phyloP scores from a whole-genome alignment of 2,329 filamentous ascomycete species.

The Arthrobotrys conoides region DNA sequence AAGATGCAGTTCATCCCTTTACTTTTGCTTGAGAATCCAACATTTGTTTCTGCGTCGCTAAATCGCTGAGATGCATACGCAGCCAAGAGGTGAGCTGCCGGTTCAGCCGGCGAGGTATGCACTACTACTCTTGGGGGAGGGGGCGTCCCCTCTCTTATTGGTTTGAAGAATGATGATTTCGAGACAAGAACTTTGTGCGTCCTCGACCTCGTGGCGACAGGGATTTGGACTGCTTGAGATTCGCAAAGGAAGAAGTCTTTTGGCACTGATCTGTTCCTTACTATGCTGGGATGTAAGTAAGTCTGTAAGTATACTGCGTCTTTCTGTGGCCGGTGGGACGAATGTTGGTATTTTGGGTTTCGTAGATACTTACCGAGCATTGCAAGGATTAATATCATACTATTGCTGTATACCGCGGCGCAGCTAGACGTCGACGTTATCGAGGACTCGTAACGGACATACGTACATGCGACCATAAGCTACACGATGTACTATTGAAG shows the following conservation, averaged over 20 bases:
- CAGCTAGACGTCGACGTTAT: neutral
- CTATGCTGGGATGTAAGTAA: no score
- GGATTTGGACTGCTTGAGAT: slow-evolving; percentile 32
- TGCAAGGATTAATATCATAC: neutral
- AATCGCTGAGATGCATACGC: neutral
- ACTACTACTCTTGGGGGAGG: slow-evolving; percentile 26
- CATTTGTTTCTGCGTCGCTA: slow-evolving; percentile 8
- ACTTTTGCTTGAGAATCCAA: slow-evolving; percentile 12
- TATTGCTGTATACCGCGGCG: no score
- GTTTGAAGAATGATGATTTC: slow-evolving; percentile 10
- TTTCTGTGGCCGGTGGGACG: slow-evolving; percentile 3
- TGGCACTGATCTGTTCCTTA: neutral
- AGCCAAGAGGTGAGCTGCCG: slow-evolving; percentile 39
- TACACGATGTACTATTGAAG: neutral
- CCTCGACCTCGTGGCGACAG: slow-evolving; percentile 54
- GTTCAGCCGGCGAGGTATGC: slow-evolving; percentile 40
- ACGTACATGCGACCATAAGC: neutral
- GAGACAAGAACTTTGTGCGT: slow-evolving; percentile 20
- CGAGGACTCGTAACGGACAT: neutral
- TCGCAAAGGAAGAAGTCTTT: neutral
- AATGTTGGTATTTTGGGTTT: slow-evolving; percentile 10
- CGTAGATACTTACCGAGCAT: neutral
- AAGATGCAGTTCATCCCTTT: slow-evolving; percentile 42
- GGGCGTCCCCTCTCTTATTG: slow-evolving; percentile 3
- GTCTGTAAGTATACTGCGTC: slow-evolving; percentile 3